A percentile compares a stretch with the other conserved stretches of the same genome.
Conservation (phyloP, 1,284 basidiomycete genomes). For the Cutaneotrichosporon sp. region DNA sequence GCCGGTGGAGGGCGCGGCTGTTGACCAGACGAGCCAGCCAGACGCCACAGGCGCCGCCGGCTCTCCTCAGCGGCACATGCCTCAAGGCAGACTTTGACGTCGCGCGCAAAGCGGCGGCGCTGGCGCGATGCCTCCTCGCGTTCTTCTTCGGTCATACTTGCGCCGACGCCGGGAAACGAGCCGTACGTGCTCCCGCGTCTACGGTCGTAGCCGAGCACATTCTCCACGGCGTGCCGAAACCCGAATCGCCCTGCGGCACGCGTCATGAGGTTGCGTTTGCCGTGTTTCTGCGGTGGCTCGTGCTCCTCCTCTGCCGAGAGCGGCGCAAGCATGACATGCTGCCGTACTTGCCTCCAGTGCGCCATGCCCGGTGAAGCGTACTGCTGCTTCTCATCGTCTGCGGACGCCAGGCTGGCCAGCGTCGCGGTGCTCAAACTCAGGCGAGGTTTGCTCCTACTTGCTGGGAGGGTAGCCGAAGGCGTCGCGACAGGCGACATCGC, state of each 20-base stretch:
- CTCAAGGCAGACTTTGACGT: conserved; percentile 38
- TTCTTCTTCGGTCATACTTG: conserved; percentile 27
- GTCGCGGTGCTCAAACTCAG: too few relatives aligned
- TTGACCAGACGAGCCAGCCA: conserved; percentile 5
- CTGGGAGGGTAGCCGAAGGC: neutral
- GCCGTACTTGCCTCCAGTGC: conserved; percentile 43
- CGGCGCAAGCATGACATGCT: conserved; percentile 32
- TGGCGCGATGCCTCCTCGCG: conserved; percentile 38
- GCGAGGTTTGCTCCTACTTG: too few relatives aligned
- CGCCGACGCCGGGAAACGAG: conserved; percentile 10
- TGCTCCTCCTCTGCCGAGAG: conserved; percentile 27
- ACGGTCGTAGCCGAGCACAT: conserved; percentile 35
- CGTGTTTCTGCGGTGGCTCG: neutral
- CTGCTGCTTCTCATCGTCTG: conserved; percentile 6
- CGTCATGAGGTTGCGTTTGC: conserved; percentile 28
- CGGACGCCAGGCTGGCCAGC: too few relatives aligned
- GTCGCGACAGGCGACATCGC: neutral
- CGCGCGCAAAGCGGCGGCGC: conserved; percentile 36
- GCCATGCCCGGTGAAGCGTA: conserved; percentile 32
- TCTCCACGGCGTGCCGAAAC: conserved; percentile 36
- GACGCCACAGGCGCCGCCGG: conserved; percentile 22
- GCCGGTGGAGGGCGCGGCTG: neutral
- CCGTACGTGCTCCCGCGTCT: conserved; percentile 20
- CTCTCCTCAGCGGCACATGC: conserved; percentile 37
- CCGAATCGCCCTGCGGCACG: conserved; percentile 40